Percentiles rank a stretch among this genome's conserved stretches.
phyloP scores from a whole-genome alignment of 352 stramenopile genomes.

The Pythium brachiatum region DNA sequence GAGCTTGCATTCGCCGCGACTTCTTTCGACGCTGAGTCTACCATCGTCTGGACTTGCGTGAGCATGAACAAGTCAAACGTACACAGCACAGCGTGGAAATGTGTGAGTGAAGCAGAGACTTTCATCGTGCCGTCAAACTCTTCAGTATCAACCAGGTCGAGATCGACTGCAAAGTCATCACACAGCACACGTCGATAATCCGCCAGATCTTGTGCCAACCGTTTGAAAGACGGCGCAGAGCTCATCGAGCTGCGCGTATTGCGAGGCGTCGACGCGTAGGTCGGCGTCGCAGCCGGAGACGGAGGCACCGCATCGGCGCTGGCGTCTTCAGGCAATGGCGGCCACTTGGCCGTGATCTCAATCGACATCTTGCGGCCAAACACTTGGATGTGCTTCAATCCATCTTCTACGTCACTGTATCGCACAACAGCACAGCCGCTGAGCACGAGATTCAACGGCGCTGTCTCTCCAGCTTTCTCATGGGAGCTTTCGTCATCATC shows the following conservation, averaged over 20 bases:
- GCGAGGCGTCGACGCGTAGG: slow-evolving; percentile 15
- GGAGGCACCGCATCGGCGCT: slow-evolving; percentile 6
- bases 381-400: slow-evolving; percentile 48
- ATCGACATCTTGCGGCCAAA: slow-evolving; percentile 75
- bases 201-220: background rate
- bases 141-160: slow-evolving; percentile 57
- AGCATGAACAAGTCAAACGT: slow-evolving; percentile 57
- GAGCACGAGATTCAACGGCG: slow-evolving; percentile 48
- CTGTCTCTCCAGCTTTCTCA: background rate
- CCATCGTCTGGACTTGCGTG: slow-evolving; percentile 18
- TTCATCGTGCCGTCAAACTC: slow-evolving; percentile 40
- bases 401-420: slow-evolving; percentile 42
- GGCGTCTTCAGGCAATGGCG: slow-evolving; percentile 27
- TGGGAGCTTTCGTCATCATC: background rate
- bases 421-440: slow-evolving; percentile 59
- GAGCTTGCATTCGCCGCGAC: background rate
- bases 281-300: slow-evolving; percentile 26
- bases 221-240: background rate
- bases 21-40: slow-evolving; percentile 19
- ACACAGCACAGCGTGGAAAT: slow-evolving; percentile 69
- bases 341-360: slow-evolving; percentile 56
- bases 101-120: slow-evolving; percentile 55
- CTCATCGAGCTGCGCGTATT: background rate
- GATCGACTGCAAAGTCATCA: slow-evolving; percentile 69
- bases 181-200: slow-evolving; percentile 61